Evolutionary conservation across 305 asterid species (phyloP), one percentile per base, ranked within the genome.

Genomic region (Solanum aculeatissimum): DNA sequence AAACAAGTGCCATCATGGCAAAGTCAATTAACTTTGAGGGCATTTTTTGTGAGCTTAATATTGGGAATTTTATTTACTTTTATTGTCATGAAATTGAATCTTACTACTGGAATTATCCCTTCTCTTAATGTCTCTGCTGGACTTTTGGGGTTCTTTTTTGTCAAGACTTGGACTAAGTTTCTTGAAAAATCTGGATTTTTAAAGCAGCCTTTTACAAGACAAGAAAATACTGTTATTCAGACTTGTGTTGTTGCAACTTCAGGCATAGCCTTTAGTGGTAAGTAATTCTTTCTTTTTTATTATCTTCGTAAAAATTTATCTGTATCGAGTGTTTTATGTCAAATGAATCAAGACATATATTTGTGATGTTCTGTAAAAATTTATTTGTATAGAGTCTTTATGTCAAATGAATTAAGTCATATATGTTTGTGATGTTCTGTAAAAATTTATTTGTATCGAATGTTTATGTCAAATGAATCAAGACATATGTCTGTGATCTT

Each of bases 71-170:
- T 90, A 65, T 90, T 90, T 74, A 87, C 87, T 55, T 87, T 90
- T 85, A 88, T 88, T 51, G 92, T 85, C 2, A 88, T 88, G 91
- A 90, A 89, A 40, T 87, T 91, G 35, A 88, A 84, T 74, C 90
- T 90, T 23, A 89, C 90, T 21, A 86, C 91, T 23, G 93, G 93
- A 11, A 84, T 91, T 43, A 86, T 89, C 21, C 93, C 92, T 29
- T 91, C 92, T 0, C 87, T 91, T 57, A 91, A 89, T 72, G 90
- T 89, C 47, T 88, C 93, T 35, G 93, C 93, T 53, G 92, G 93
- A 0, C 85, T 91, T 9, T 66, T 91, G 86, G 92, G 93, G 0
- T 91, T 86, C 80, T 89, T 88, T 69, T 88, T 91, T 25, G 86
- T 91, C 72, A 89, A 89, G 85, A 84, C 86, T 9, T 91, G 93